Conservation (phyloP, 805 yeast species). For the Isabelozyma pseudorhagii region DNA sequence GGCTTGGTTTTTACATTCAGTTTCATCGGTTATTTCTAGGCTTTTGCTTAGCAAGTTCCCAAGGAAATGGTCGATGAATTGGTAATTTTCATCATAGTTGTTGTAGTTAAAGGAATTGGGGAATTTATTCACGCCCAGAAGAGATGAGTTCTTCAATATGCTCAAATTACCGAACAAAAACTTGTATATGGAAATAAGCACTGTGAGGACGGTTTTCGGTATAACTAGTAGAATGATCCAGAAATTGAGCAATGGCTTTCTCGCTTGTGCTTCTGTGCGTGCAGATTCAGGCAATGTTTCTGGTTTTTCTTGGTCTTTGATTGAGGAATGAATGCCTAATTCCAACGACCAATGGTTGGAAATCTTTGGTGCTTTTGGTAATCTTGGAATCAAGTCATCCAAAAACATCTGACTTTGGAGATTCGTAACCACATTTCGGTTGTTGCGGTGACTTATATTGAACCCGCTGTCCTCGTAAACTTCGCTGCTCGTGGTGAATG, state of each 20-base stretch:
- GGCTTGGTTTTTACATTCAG: neutral
- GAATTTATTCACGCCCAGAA: conserved; percentile 11
- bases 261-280: neutral
- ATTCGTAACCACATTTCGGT: conserved; percentile 6
- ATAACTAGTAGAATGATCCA: conserved; percentile 52
- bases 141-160: conserved; percentile 3
- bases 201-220: conserved; percentile 48
- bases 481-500: conserved; percentile 9
- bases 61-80: conserved; percentile 3
- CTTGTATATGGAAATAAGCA: conserved; percentile 34
- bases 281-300: neutral
- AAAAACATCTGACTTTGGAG: conserved; percentile 24
- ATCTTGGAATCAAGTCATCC: conserved; percentile 28
- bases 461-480: conserved; percentile 5
- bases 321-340: conserved; percentile 35
- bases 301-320: conserved; percentile 12
- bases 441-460: conserved; percentile 6
- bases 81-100: conserved; percentile 16
- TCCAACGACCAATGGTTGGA: conserved; percentile 41
- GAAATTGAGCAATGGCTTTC: conserved; percentile 27
- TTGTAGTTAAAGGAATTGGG: conserved; percentile 27
- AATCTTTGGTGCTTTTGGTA: conserved; percentile 40
- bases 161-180: conserved; percentile 15
- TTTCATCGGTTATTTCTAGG: neutral
- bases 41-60: neutral